These are phyloP conservation scores for Skeletonema costatum DNA, from an alignment of 108 stramenopile genomes.

Conservation along the genomic window DNA sequence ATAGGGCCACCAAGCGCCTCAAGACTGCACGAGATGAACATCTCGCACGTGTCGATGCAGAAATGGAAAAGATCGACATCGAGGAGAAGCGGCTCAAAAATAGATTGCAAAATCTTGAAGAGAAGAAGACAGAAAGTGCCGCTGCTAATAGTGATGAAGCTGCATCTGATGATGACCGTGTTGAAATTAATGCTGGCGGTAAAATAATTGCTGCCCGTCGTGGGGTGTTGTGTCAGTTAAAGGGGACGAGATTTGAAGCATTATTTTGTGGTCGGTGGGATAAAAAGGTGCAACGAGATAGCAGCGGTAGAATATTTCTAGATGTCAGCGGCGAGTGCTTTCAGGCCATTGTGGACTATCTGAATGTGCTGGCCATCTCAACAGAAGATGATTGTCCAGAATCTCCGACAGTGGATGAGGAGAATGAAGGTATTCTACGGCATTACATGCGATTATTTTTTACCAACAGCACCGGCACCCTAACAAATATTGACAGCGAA, in stretches of 20 bases:
- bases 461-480: neutral
- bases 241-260: constrained; percentile 7
- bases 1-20: too few relatives aligned
- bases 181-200: too few relatives aligned
- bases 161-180: too few relatives aligned
- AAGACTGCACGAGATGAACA: neutral
- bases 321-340: constrained; percentile 4
- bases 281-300: neutral
- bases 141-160: too few relatives aligned
- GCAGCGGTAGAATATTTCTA: neutral
- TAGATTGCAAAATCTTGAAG: too few relatives aligned
- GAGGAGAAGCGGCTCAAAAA: constrained; percentile 9
- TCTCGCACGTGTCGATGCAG: constrained; percentile 50
- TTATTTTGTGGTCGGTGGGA: constrained; percentile 28
- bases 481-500: neutral
- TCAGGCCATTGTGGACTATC: neutral
- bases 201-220: neutral
- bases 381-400: neutral
- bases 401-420: neutral
- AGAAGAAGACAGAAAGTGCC: too few relatives aligned
- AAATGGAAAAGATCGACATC: constrained; percentile 29
- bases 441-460: neutral
- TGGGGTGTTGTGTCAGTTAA: neutral
- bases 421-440: neutral
- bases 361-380: constrained; percentile 2